phyloP scores from a whole-genome alignment of 1,284 basidiomycete species.

The Sanghuangporus baumii region DNA sequence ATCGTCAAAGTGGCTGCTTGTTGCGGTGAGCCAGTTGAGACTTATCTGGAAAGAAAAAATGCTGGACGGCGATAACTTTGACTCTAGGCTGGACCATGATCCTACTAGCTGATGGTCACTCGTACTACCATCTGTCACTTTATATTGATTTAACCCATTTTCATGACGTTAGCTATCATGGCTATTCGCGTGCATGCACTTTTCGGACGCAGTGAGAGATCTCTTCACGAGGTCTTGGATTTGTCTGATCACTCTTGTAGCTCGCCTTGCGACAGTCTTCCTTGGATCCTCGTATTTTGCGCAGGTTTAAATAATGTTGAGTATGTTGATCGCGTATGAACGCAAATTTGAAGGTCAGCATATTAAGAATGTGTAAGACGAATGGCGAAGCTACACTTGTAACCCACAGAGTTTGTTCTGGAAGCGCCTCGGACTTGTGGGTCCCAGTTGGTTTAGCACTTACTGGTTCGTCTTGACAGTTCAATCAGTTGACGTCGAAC shows the following conservation, averaged over 20 bases:
- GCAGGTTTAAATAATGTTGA: neutral
- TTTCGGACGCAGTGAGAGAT: neutral
- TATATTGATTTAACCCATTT: neutral
- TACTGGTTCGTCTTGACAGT: neutral
- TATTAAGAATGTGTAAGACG: neutral
- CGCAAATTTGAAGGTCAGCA: neutral
- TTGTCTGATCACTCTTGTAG: neutral
- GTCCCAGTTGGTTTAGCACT: neutral
- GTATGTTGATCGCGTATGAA: neutral
- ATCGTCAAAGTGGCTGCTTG: neutral
- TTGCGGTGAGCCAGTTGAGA: neutral
- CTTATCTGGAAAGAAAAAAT: neutral
- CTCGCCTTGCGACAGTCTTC: neutral
- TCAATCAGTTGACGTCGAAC: neutral
- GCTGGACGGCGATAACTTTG: neutral
- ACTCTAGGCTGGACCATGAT: neutral
- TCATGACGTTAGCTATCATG: neutral
- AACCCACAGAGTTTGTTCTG: neutral
- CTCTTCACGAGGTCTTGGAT: neutral
- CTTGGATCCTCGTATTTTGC: neutral
- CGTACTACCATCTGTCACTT: neutral
- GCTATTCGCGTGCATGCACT: neutral
- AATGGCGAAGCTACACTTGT: neutral
- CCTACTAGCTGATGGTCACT: neutral
- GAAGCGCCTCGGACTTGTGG: neutral